Evolutionary conservation across 2,329 filamentous ascomycete species (phyloP), one percentile per base, ranked within the genome.

Genomic region (Cercospora zeae-maydis): DNA sequence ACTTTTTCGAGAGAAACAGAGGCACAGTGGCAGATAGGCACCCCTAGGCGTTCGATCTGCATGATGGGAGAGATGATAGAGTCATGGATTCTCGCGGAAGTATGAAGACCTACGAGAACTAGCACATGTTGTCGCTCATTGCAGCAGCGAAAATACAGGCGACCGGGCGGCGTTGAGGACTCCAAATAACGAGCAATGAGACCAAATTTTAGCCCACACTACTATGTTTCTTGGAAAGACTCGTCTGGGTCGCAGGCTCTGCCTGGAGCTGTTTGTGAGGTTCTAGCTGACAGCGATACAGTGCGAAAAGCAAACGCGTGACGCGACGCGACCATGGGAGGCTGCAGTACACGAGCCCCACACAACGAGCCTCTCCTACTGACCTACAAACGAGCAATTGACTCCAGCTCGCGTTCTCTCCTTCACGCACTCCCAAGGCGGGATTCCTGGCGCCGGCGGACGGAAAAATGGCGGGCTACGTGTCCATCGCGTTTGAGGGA

Each of bases 401-500:
- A 19, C n/a, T 10, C 8, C 10, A 3, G 6, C 24, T 27, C 24
- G 39, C n/a, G 39, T 19, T 45, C 39, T 45, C 19, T 45, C 16
- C 39, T 45, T 24, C 39, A 10, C 8, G 4, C 19, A 45, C 39
- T 16, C 19, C 11, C 39, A 24, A 45, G 39, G 16, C 21, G 16
- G 21, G 19, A 45, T 19, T 45, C 4, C 39, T 45, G 16, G 39
- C 39, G 24, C 24, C 6, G 9, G 21, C 39, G 54, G 10, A 34
- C 11, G 21, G 21, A 11, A 24, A 42, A 19, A 71, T 70, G 69
- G 61, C 65, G 13, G 47, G 49, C 30, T 63, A 59, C 58, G 56
- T 49, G 33, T 66, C 65, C 42, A 66, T 68, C 59, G 68, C 61
- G 10, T 72, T 70, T 60, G 63, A 69, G 33, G 64, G 68, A 54